Conservation (phyloP, 257 asterid species). For the Penstemon davidsonii region DNA sequence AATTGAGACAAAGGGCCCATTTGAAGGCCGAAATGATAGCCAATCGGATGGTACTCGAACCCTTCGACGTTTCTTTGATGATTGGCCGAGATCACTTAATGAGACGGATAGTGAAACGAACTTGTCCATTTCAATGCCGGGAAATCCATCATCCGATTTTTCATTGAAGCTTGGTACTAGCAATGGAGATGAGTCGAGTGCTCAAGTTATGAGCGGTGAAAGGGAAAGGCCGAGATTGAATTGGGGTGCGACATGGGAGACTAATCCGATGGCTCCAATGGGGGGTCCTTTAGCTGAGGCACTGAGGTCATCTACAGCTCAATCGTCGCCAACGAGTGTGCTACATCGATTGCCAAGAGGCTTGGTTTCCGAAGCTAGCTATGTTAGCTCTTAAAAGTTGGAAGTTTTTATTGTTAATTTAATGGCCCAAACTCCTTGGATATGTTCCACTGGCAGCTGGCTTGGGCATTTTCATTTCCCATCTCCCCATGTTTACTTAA, state of each 20-base stretch:
- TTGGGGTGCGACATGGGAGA: conserved; percentile 50
- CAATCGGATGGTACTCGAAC: conserved; percentile 43
- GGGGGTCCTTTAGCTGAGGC: conserved; percentile 96
- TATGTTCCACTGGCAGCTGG: conserved; percentile 2
- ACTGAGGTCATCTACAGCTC: conserved; percentile 59
- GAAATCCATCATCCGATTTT: conserved; percentile 59
- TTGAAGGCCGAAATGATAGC: conserved; percentile 37
- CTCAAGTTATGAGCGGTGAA: conserved; percentile 26
- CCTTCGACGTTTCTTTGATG: conserved; percentile 76
- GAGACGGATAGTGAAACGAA: conserved; percentile 34
- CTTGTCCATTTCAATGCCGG: conserved; percentile 66
- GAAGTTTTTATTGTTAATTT: background rate
- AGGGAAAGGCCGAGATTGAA: conserved; percentile 36
- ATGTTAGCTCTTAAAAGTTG: conserved; percentile 35
- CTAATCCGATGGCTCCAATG: conserved; percentile 47
- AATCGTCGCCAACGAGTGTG: conserved; percentile 77
- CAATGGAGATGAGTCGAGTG: conserved; percentile 31
- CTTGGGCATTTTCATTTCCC: background rate
- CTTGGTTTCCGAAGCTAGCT: conserved; percentile 41
- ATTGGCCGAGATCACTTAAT: conserved; percentile 66
- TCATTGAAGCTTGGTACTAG: conserved; percentile 76
- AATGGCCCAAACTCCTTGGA: background rate
- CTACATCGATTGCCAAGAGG: conserved; percentile 47
- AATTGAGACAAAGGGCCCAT: conserved; percentile 37
- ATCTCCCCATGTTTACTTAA: conserved; percentile 1